Percentiles rank a stretch among this genome's conserved stretches.
These are phyloP conservation scores for Dendrocalamus latiflorus DNA, from an alignment of 202 grass and related monocot species.

Conservation along the genomic window DNA sequence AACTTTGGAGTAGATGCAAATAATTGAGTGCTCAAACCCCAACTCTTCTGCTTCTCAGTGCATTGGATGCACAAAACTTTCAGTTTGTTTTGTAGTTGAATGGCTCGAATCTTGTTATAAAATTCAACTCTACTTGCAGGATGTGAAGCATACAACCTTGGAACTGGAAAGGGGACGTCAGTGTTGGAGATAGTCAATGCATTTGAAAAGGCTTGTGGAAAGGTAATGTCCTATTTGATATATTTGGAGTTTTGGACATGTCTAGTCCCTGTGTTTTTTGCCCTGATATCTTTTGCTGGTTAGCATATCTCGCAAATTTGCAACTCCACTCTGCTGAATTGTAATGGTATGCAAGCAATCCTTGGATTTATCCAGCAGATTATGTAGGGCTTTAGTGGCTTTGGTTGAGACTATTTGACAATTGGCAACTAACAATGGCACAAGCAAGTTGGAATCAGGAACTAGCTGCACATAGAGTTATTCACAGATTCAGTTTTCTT, in stretches of 20 bases:
- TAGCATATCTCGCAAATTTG: not conserved
- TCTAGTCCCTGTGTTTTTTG: not conserved
- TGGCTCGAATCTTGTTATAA: not conserved
- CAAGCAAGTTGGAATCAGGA: not conserved
- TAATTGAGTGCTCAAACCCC: not conserved
- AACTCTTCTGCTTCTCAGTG: not conserved
- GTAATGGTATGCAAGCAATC: conserved; percentile 1
- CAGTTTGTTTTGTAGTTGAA: not conserved
- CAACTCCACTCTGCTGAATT: not conserved
- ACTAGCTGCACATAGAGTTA: not conserved
- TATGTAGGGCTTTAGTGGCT: not conserved
- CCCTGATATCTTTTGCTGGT: not conserved
- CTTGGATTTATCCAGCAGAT: not conserved
- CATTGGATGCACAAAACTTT: not conserved
- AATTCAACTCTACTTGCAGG: conserved; percentile 42
- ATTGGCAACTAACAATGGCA: not conserved
- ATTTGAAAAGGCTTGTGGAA: conserved; percentile 91
- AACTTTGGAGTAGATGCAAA: not conserved
- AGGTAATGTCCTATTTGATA: conserved; percentile 45
- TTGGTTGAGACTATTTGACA: not conserved
- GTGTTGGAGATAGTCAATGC: conserved; percentile 10
- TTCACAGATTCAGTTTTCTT: not conserved
- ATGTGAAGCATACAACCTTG: conserved; percentile 90
- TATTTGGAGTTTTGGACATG: not conserved
- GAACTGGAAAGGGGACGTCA: not conserved